Conservation (phyloP, 441 rosid genomes). For the Arabidopsis hybrid region DNA sequence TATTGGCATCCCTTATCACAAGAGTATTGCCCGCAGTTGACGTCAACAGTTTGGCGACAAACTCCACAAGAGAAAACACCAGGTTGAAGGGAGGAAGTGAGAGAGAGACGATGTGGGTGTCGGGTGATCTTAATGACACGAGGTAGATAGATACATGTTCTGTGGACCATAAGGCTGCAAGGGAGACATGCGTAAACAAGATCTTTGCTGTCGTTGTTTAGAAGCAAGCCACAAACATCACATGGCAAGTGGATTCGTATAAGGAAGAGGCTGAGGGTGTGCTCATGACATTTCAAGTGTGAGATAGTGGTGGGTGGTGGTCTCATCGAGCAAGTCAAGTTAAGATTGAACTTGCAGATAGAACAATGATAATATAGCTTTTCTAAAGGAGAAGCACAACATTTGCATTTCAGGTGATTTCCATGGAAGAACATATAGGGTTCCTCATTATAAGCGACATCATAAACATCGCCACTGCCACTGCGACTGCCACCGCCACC, state of each 20-base stretch:
- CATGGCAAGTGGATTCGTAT: neutral
- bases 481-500: too few species aligned
- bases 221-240: neutral
- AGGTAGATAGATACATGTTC: conserved; percentile 6
- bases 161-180: conserved; percentile 21
- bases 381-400: too few species aligned
- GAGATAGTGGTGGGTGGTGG: too few species aligned
- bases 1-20: conserved; percentile 13
- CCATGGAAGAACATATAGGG: too few species aligned
- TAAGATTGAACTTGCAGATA: too few species aligned
- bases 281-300: neutral
- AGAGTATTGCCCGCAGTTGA: conserved; percentile 12
- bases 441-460: too few species aligned
- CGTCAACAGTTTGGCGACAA: conserved; percentile 2
- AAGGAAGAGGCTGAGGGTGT: conserved; percentile 3
- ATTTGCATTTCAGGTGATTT: too few species aligned
- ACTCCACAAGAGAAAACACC: conserved; percentile 15
- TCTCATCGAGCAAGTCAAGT: too few species aligned
- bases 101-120: conserved; percentile 20
- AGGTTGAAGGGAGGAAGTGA: neutral
- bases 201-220: too few species aligned
- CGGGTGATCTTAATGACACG: conserved; percentile 22
- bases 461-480: too few species aligned
- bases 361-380: neutral
- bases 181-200: conserved; percentile 4